Evolutionary conservation across 192 early-diverging fungal genomes (phyloP).

Genomic region (Umbelopsis sp.): DNA sequence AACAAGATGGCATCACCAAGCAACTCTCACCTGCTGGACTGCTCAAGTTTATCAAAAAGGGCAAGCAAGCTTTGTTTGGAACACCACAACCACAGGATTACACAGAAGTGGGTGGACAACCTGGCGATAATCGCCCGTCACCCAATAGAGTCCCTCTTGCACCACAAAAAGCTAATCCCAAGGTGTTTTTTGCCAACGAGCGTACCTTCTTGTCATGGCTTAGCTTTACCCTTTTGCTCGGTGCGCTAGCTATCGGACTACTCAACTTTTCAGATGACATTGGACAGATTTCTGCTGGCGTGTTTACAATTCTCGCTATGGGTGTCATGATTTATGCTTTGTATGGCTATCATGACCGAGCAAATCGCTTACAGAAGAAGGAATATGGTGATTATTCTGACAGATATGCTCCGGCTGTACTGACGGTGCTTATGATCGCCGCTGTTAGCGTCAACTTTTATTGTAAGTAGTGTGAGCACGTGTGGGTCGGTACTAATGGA

Average conservation of each 20-base stretch:
- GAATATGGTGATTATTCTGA: slow-evolving; percentile 78
- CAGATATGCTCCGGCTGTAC: slow-evolving; percentile 68
- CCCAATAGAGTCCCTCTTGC: slow-evolving; percentile 33
- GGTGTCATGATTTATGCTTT: slow-evolving; percentile 80
- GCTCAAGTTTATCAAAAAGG: slow-evolving; percentile 29
- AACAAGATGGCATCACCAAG: slow-evolving; percentile 19
- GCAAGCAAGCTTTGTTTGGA: slow-evolving; percentile 27
- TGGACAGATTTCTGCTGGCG: slow-evolving; percentile 64
- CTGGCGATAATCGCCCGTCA: not conserved
- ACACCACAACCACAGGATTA: not conserved
- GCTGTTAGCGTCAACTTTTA: slow-evolving; percentile 76
- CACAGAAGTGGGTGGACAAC: not conserved
- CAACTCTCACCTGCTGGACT: slow-evolving; percentile 38
- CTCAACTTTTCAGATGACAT: slow-evolving; percentile 81
- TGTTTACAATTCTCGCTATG: slow-evolving; percentile 76
- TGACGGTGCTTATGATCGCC: slow-evolving; percentile 65
- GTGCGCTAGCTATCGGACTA: slow-evolving; percentile 70
- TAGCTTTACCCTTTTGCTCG: slow-evolving; percentile 74
- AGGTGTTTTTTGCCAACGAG: slow-evolving; percentile 94
- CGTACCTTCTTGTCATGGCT: slow-evolving; percentile 91
- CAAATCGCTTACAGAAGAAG: slow-evolving; percentile 64
- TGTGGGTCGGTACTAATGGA: too few species aligned
- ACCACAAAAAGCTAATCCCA: slow-evolving; percentile 77
- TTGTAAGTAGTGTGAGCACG: slow-evolving; percentile 44
- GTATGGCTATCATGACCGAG: slow-evolving; percentile 74